Conservation (phyloP, 2,329 filamentous ascomycete genomes). For the Xylaria sp. region DNA sequence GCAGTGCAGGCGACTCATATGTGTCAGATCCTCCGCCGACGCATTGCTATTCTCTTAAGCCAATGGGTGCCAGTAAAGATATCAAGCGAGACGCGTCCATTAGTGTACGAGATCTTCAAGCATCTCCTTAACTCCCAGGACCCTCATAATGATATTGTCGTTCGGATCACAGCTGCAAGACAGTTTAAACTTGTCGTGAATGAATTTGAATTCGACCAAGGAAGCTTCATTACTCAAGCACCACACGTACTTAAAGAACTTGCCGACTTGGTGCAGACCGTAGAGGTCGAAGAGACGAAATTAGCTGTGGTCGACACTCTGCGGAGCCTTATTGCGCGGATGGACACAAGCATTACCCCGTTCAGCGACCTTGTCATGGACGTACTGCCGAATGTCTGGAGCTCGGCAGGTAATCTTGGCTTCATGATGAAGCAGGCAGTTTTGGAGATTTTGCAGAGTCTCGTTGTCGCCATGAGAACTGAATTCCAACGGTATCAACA, state of each 20-base stretch:
- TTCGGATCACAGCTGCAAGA: slow-evolving; percentile 88
- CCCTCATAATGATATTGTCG: slow-evolving; percentile 86
- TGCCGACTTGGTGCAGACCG: slow-evolving; percentile 80
- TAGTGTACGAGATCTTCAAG: slow-evolving; percentile 89
- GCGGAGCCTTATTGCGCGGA: slow-evolving; percentile 79
- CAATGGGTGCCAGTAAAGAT: slow-evolving; percentile 89
- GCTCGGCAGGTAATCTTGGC: slow-evolving; percentile 80
- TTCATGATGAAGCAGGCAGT: slow-evolving; percentile 95
- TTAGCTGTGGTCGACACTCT: slow-evolving; percentile 90
- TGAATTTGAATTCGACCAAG: slow-evolving; percentile 82
- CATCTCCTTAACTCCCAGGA: slow-evolving; percentile 85
- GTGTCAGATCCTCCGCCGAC: slow-evolving; percentile 85
- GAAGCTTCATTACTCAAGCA: slow-evolving; percentile 81
- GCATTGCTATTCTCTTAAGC: slow-evolving; percentile 88
- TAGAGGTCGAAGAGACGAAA: slow-evolving; percentile 87
- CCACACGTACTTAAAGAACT: slow-evolving; percentile 77
- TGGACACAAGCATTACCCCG: slow-evolving; percentile 76
- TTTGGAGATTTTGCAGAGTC: slow-evolving; percentile 82
- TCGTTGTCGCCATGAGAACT: slow-evolving; percentile 86
- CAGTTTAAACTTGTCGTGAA: slow-evolving; percentile 84
- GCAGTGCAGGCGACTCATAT: slow-evolving; percentile 71
- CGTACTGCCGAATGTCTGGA: slow-evolving; percentile 85
- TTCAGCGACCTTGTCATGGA: slow-evolving; percentile 85
- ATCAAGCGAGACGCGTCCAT: slow-evolving; percentile 71
- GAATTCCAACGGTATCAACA: slow-evolving; percentile 82